Conservation (phyloP, 495 filamentous ascomycete genomes). For the Podospora fimiseda region DNA sequence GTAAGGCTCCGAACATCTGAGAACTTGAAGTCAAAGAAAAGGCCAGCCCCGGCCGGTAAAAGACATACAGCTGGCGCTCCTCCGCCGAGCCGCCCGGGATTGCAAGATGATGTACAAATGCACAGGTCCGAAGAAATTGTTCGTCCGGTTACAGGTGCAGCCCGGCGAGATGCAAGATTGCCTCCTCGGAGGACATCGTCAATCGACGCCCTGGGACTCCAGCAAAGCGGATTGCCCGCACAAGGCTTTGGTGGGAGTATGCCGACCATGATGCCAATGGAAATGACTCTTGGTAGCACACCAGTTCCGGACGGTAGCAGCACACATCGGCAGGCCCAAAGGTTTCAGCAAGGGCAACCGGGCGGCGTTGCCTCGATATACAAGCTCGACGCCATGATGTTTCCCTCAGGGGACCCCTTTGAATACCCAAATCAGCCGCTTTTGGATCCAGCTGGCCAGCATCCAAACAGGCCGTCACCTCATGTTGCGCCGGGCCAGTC, state of each 20-base stretch:
- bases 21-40: constrained; percentile 56
- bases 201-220: constrained; percentile 26
- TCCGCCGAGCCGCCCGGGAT: constrained; percentile 19
- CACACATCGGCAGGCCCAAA: constrained; percentile 12
- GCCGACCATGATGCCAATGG: constrained; percentile 27
- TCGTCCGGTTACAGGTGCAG: constrained; percentile 30
- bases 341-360: constrained; percentile 25
- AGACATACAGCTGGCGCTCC: constrained; percentile 28
- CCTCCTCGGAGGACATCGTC: constrained; percentile 28
- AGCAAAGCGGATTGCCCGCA: constrained; percentile 18
- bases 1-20: constrained; percentile 26
- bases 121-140: constrained; percentile 46
- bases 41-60: constrained; percentile 50
- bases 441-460: constrained; percentile 43
- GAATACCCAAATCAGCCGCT: constrained; percentile 83
- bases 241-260: constrained; percentile 23
- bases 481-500: constrained; percentile 14
- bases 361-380: constrained; percentile 47
- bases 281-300: constrained; percentile 20
- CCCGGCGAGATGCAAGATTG: constrained; percentile 15
- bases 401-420: constrained; percentile 82
- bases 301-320: constrained; percentile 22
- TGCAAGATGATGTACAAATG: constrained; percentile 21
- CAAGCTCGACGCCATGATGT: constrained; percentile 85
- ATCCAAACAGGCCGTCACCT: constrained; percentile 14